These are phyloP conservation scores for Thraustochytrium sp. DNA, from an alignment of 352 stramenopile species.

Conservation along the genomic window DNA sequence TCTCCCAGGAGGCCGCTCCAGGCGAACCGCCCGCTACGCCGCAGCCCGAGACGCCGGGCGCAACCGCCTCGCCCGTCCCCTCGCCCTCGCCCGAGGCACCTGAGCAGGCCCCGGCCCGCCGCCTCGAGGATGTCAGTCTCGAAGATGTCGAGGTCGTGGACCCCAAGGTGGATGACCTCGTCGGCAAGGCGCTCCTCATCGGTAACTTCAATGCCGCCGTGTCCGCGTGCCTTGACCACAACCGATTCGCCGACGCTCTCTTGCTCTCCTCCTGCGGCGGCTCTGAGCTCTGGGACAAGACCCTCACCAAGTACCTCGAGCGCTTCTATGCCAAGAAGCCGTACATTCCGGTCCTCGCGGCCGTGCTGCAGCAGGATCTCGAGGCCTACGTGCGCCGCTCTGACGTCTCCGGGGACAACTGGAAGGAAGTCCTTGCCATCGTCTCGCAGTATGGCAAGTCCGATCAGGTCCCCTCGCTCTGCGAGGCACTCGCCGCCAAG, in stretches of 20 bases:
- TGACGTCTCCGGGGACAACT: conserved; percentile 71
- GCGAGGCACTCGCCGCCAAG: conserved; percentile 80
- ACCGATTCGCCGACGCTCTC: conserved; percentile 90
- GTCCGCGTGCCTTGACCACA: conserved; percentile 89
- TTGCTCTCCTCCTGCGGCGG: conserved; percentile 84
- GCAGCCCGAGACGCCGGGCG: neutral
- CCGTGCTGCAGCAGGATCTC: conserved; percentile 91
- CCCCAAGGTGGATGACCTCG: neutral
- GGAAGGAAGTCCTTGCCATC: conserved; percentile 94
- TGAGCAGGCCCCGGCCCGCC: conserved; percentile 53
- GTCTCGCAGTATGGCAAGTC: conserved; percentile 93
- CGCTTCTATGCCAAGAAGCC: conserved; percentile 68
- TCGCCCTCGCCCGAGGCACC: conserved; percentile 24
- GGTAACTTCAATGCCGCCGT: conserved; percentile 96
- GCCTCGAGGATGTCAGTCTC: conserved; percentile 22
- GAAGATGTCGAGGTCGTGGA: conserved; percentile 8
- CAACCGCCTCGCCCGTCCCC: neutral
- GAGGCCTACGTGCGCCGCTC: conserved; percentile 57
- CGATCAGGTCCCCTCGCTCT: conserved; percentile 91
- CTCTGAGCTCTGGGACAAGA: conserved; percentile 88
- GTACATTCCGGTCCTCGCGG: conserved; percentile 89
- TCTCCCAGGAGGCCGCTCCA: neutral
- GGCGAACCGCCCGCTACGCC: neutral
- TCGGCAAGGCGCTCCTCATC: conserved; percentile 75
- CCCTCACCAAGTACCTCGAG: conserved; percentile 87